These are phyloP conservation scores for Didymella exigua DNA, from an alignment of 2,329 filamentous ascomycete species.

Conservation along the genomic window DNA sequence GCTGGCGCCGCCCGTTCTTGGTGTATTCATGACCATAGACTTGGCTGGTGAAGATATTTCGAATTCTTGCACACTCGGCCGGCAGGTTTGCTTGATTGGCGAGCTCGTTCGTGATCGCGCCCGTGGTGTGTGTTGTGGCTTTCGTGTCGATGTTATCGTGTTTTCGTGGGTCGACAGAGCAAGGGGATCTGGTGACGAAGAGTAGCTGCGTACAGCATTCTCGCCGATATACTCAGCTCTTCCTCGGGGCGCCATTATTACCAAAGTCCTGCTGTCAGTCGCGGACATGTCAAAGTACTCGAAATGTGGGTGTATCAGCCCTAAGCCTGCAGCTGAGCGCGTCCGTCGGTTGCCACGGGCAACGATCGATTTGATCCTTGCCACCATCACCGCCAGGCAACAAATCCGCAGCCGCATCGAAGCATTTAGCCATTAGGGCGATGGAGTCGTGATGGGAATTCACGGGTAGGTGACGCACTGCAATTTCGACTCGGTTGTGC, in stretches of 20 bases:
- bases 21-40: constrained; percentile 53
- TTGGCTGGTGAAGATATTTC: constrained; percentile 50
- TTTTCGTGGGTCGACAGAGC: constrained; percentile 37
- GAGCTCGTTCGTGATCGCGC: constrained; percentile 38
- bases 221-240: constrained; percentile 21
- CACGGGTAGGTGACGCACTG: constrained; percentile 40
- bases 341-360: constrained; percentile 31
- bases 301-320: constrained; percentile 14
- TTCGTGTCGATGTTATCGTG: constrained; percentile 27
- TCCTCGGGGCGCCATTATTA: constrained; percentile 33
- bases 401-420: not conserved
- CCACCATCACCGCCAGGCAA: constrained; percentile 19
- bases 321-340: not conserved
- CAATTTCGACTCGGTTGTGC: not conserved
- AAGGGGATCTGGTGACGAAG: constrained; percentile 48
- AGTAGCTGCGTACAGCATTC: constrained; percentile 30
- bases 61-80: constrained; percentile 25
- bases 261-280: not conserved
- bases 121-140: constrained; percentile 26
- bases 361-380: constrained; percentile 39
- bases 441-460: constrained; percentile 46
- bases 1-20: constrained; percentile 46
- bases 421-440: not conserved
- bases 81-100: constrained; percentile 36
- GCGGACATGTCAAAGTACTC: not conserved